Conservation (phyloP, 2,329 filamentous ascomycete genomes). For the Furcasterigmium furcatum region DNA sequence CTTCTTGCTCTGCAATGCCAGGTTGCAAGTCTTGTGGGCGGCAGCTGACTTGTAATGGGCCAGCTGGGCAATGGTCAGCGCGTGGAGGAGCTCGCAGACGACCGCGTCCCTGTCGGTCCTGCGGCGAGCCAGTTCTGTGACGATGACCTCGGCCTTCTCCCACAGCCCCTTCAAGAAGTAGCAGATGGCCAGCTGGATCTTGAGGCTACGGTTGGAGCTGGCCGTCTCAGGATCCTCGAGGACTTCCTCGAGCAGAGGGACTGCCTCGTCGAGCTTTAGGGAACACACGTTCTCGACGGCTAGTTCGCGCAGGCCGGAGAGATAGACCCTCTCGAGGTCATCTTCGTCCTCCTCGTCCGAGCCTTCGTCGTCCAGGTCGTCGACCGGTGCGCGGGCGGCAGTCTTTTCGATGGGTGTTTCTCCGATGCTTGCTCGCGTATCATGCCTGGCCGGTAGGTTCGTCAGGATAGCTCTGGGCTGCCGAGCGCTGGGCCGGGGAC, state of each 20-base stretch:
- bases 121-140: slow-evolving; percentile 8
- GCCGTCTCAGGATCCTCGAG: slow-evolving; percentile 5
- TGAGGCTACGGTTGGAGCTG: slow-evolving; percentile 8
- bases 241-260: slow-evolving; percentile 11
- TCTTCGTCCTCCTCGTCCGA: slow-evolving; percentile 2
- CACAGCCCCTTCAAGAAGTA: slow-evolving; percentile 17
- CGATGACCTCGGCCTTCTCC: slow-evolving; percentile 15
- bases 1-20: no score
- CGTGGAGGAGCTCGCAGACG: slow-evolving; percentile 18
- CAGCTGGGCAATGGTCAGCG: slow-evolving; percentile 16
- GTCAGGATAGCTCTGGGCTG: no score
- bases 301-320: slow-evolving; percentile 16
- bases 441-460: no score
- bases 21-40: slow-evolving; percentile 17
- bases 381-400: no score
- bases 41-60: slow-evolving; percentile 15
- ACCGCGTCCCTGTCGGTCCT: slow-evolving; percentile 10
- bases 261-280: slow-evolving; percentile 12
- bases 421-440: no score
- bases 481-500: no score
- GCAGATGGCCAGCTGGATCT: slow-evolving; percentile 17
- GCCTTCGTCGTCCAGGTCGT: slow-evolving; percentile 4
- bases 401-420: no score
- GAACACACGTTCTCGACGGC: slow-evolving; percentile 19
- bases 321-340: slow-evolving; percentile 2